Conservation (phyloP, 805 yeast genomes). For the Candida ascalaphidarum region DNA sequence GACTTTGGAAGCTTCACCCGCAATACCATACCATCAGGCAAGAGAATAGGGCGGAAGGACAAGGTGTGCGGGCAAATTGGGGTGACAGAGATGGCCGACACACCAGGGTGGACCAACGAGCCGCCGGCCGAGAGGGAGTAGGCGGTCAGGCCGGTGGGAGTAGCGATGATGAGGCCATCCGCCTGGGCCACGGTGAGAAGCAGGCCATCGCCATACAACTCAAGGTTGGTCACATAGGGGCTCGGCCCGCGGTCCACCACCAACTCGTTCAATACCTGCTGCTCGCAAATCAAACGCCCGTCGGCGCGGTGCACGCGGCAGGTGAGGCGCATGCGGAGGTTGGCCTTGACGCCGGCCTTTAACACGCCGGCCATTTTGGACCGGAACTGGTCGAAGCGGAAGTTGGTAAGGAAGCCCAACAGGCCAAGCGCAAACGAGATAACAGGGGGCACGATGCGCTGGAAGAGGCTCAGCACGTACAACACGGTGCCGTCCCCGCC, state of each 20-base stretch:
- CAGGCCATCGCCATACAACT: slow-evolving; percentile 80
- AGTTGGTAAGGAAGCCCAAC: slow-evolving; percentile 55
- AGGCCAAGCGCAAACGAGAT: slow-evolving; percentile 37
- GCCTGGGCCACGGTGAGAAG: slow-evolving; percentile 87
- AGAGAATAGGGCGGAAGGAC: slow-evolving; percentile 82
- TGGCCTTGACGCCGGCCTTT: slow-evolving; percentile 62
- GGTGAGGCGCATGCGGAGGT: slow-evolving; percentile 80
- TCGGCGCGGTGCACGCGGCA: slow-evolving; percentile 55
- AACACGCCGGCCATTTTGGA: slow-evolving; percentile 49
- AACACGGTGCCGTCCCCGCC: slow-evolving; percentile 42
- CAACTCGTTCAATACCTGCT: slow-evolving; percentile 82
- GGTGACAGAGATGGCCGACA: slow-evolving; percentile 84
- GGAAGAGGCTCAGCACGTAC: slow-evolving; percentile 34
- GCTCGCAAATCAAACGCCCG: slow-evolving; percentile 50
- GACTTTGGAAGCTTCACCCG: slow-evolving; percentile 71
- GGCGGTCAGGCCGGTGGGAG: slow-evolving; percentile 96
- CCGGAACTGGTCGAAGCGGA: slow-evolving; percentile 67
- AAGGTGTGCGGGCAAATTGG: slow-evolving; percentile 96
- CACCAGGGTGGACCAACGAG: slow-evolving; percentile 88
- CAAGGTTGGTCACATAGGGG: slow-evolving; percentile 85
- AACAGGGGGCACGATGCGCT: slow-evolving; percentile 39
- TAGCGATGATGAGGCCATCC: slow-evolving; percentile 85
- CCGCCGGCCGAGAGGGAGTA: slow-evolving; percentile 95
- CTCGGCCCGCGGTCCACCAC: slow-evolving; percentile 93
- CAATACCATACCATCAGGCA: slow-evolving; percentile 88